A percentile compares a stretch with the other conserved stretches of the same genome.
phyloP scores from a whole-genome alignment of 257 asterid species.

The Cynanchum wilfordii region DNA sequence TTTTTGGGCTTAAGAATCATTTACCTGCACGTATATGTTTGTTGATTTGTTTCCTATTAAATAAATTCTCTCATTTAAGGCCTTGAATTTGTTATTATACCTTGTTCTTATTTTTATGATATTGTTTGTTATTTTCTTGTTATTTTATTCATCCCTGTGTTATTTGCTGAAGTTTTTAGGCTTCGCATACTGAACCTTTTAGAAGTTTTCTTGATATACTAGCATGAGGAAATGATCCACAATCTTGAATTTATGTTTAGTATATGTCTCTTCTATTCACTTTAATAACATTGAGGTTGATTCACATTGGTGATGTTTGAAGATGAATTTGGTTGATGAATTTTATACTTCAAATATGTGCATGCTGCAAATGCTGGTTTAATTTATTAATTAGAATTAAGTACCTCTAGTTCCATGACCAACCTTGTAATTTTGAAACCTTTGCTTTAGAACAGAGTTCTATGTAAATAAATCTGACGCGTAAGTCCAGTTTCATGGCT shows the following conservation, averaged over 20 bases:
- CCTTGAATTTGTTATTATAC: neutral
- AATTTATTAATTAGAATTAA: neutral
- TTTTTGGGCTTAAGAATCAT: neutral
- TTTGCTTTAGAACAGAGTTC: neutral
- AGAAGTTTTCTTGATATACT: neutral
- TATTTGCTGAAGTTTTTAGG: neutral
- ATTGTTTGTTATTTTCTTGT: neutral
- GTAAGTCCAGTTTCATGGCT: neutral
- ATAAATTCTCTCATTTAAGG: neutral
- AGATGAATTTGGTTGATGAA: neutral
- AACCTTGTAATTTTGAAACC: neutral
- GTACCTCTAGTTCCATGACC: neutral
- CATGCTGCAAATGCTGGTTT: neutral
- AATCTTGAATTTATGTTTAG: neutral
- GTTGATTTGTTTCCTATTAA: neutral
- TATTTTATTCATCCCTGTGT: neutral
- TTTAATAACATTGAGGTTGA: neutral
- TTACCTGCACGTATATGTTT: neutral
- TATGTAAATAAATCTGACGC: neutral
- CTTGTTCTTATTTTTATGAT: neutral
- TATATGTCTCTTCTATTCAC: neutral
- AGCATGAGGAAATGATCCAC: neutral
- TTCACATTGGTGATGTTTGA: neutral
- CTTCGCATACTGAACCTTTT: neutral
- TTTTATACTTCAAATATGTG: neutral